Conservation (phyloP, 805 yeast genomes). For the Cyberlindnera veronae region DNA sequence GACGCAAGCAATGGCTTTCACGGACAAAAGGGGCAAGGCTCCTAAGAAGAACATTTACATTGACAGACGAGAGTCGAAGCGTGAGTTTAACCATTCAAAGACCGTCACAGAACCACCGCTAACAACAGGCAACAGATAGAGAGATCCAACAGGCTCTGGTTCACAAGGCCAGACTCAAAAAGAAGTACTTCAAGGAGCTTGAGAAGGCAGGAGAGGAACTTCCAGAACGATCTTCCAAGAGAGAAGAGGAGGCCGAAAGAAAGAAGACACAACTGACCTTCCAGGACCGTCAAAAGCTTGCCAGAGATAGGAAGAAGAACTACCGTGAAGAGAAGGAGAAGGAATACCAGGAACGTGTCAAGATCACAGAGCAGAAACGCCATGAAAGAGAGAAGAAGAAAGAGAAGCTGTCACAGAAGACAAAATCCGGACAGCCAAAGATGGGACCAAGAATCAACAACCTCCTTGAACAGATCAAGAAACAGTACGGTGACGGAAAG, state of each 20-base stretch:
- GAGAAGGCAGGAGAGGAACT: conserved; percentile 64
- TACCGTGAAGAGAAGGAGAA: conserved; percentile 30
- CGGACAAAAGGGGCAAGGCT: conserved; percentile 10
- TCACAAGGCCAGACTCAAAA: conserved; percentile 78
- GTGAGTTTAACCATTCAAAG: conserved; percentile 10
- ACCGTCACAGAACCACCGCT: not conserved
- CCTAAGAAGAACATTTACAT: conserved; percentile 24
- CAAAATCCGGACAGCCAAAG: conserved; percentile 78
- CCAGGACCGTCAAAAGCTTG: conserved; percentile 34
- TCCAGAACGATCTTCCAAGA: conserved; percentile 38
- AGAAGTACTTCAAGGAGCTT: conserved; percentile 73
- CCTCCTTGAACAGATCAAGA: conserved; percentile 71
- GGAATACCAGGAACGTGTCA: conserved; percentile 39
- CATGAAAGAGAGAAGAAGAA: conserved; percentile 41
- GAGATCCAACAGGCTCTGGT: conserved; percentile 77
- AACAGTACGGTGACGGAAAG: conserved; percentile 31
- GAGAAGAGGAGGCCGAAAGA: conserved; percentile 21
- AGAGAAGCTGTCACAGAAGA: conserved; percentile 47
- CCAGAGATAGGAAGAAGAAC: conserved; percentile 34
- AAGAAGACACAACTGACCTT: conserved; percentile 27
- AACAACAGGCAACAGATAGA: conserved; percentile 35
- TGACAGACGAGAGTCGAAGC: conserved; percentile 25
- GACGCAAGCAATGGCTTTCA: conserved; percentile 14
- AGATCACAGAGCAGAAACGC: conserved; percentile 38
- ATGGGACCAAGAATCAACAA: conserved; percentile 87